Percentiles rank a stretch among this genome's conserved stretches.
Conservation (phyloP, 805 yeast species). For the Nakazawaea anatomiae region DNA sequence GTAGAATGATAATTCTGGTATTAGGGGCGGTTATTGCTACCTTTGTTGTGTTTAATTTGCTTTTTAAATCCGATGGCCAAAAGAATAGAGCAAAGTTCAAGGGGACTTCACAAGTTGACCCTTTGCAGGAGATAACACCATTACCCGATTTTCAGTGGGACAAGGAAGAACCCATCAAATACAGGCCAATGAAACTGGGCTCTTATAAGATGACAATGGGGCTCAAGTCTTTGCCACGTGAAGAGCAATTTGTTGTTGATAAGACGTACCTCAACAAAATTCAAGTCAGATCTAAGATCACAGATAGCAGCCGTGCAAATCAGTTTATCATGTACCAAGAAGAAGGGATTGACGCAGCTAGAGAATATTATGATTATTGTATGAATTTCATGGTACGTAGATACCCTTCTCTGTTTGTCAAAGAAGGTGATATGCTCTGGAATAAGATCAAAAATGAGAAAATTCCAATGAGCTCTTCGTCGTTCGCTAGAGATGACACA, state of each 20-base stretch:
- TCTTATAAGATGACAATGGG: constrained; percentile 59
- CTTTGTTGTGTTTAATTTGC: background rate
- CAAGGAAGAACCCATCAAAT: constrained; percentile 34
- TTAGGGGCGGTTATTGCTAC: background rate
- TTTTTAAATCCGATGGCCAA: background rate
- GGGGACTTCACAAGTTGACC: too few relatives aligned
- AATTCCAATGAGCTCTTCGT: constrained; percentile 25
- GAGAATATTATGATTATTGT: constrained; percentile 45
- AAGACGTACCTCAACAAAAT: constrained; percentile 46
- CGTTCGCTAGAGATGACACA: constrained; percentile 4
- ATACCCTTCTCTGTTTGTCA: constrained; percentile 1
- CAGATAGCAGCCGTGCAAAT: constrained; percentile 23
- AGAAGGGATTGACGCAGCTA: constrained; percentile 29
- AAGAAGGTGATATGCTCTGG: background rate
- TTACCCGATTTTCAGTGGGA: constrained; percentile 39
- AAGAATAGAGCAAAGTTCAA: too few relatives aligned
- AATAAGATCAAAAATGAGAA: constrained; percentile 36
- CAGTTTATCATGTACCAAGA: constrained; percentile 28
- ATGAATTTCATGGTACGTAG: background rate
- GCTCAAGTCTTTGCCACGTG: constrained; percentile 37
- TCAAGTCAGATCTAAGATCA: constrained; percentile 29
- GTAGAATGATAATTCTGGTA: background rate
- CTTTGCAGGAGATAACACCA: constrained; percentile 17
- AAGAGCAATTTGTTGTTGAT: constrained; percentile 59
- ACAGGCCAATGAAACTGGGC: constrained; percentile 40